A percentile compares a stretch with the other conserved stretches of the same genome.
phyloP scores from a whole-genome alignment of 2,329 filamentous ascomycete genomes.

The Phoma herbarum region DNA sequence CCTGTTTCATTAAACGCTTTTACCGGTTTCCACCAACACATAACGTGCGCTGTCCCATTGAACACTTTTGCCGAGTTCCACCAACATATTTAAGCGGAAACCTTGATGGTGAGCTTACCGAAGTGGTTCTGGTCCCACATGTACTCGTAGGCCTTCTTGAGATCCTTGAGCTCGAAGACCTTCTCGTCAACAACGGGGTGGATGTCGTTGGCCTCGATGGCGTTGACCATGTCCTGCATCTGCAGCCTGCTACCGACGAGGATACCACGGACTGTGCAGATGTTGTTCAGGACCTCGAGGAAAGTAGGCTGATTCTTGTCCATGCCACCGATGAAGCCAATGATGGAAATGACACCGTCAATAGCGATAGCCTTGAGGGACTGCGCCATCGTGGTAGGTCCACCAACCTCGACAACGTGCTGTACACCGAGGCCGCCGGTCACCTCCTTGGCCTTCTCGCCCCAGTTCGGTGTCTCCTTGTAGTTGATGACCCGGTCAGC shows the following conservation, averaged over 20 bases:
- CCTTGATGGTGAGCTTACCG: constrained; percentile 48
- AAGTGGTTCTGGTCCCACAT: constrained; percentile 60
- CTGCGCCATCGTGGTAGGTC: constrained; percentile 65
- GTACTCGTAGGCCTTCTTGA: constrained; percentile 61
- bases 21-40: too few relatives aligned
- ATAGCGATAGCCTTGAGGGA: constrained; percentile 62
- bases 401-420: constrained; percentile 72
- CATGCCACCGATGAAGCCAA: constrained; percentile 65
- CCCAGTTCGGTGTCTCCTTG: constrained; percentile 62
- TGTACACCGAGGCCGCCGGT: constrained; percentile 66
- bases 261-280: constrained; percentile 65
- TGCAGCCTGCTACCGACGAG: constrained; percentile 64
- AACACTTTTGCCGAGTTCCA: background rate
- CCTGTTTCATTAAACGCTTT: too few relatives aligned
- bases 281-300: constrained; percentile 58
- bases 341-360: constrained; percentile 63
- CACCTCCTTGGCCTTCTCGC: constrained; percentile 60
- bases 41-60: too few relatives aligned
- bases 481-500: constrained; percentile 68
- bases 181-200: constrained; percentile 67
- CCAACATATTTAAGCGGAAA: constrained; percentile 23
- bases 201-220: constrained; percentile 67
- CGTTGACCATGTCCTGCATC: constrained; percentile 67
- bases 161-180: constrained; percentile 62
- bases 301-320: constrained; percentile 61